Evolutionary conservation across 345 rosid genomes (phyloP).

Genomic region (Citrus maxima): DNA sequence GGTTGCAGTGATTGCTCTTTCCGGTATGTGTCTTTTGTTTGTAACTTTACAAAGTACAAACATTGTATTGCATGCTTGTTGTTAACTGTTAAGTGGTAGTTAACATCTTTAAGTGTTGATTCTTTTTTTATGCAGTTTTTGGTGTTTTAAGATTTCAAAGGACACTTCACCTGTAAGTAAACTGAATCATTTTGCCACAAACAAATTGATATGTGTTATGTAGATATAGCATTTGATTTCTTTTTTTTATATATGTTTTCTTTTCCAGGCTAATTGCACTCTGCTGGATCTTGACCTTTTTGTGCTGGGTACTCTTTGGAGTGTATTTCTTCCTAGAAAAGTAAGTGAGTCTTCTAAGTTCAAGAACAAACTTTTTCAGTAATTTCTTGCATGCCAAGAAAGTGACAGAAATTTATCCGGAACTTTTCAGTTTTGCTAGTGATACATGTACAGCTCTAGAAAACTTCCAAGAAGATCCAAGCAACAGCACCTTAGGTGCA

Average conservation of each 20-base stretch:
- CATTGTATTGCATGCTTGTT: not conserved
- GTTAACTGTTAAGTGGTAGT: not conserved
- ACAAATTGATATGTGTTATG: not conserved
- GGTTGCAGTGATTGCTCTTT: conserved; percentile 40
- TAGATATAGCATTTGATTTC: not conserved
- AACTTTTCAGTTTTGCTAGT: conserved; percentile 44
- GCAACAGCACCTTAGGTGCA: conserved; percentile 61
- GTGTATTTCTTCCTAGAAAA: conserved; percentile 48
- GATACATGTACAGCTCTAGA: conserved; percentile 61
- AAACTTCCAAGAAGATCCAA: conserved; percentile 52
- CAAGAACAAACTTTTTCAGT: not conserved
- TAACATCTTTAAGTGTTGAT: not conserved
- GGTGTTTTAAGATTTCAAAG: conserved; percentile 40
- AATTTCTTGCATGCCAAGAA: not conserved
- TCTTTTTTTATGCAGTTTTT: conserved; percentile 36
- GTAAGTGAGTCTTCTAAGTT: conserved; percentile 24
- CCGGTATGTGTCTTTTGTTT: conserved; percentile 31
- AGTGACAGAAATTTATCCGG: not conserved
- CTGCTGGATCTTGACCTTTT: conserved; percentile 59
- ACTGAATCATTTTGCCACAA: not conserved
- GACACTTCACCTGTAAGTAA: conserved; percentile 41
- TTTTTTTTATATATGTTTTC: not conserved
- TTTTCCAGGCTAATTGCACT: conserved; percentile 46
- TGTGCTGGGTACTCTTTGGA: conserved; percentile 66
- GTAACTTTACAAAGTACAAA: too few relatives aligned